Conservation (phyloP, 2,329 filamentous ascomycete species). For the Alternaria sp. region DNA sequence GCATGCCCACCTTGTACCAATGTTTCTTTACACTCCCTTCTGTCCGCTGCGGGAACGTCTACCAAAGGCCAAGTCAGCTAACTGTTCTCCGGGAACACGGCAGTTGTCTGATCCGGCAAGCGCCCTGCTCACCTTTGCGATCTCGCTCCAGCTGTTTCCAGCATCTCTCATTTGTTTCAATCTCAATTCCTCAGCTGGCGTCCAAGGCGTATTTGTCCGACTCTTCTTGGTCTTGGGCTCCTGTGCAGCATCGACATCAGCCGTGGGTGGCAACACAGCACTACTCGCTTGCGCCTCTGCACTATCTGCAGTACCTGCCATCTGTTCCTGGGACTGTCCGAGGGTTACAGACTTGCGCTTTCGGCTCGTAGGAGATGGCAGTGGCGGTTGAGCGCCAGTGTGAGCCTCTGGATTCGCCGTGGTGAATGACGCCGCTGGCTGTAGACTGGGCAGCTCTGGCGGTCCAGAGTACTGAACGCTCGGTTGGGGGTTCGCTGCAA, state of each 20-base stretch:
- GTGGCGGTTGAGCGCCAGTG: slow-evolving; percentile 26
- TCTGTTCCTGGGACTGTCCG: slow-evolving; percentile 30
- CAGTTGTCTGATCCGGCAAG: background rate
- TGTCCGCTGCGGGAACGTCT: slow-evolving; percentile 91
- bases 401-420: slow-evolving; percentile 29
- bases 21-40: slow-evolving; percentile 99
- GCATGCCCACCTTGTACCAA: slow-evolving; percentile 85
- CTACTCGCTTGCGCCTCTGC: slow-evolving; percentile 23
- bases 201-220: slow-evolving; percentile 98
- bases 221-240: slow-evolving; percentile 77
- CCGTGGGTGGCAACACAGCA: slow-evolving; percentile 31
- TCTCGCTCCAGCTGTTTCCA: slow-evolving; percentile 95
- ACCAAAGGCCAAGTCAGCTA: slow-evolving; percentile 26
- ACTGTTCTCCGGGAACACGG: background rate
- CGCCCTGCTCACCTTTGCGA: slow-evolving; percentile 76
- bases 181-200: slow-evolving; percentile 87
- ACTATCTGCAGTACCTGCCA: slow-evolving; percentile 27
- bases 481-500: slow-evolving; percentile 43
- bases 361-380: slow-evolving; percentile 29
- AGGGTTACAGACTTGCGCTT: slow-evolving; percentile 46
- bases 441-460: slow-evolving; percentile 34
- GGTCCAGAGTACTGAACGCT: slow-evolving; percentile 26
- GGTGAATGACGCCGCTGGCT: slow-evolving; percentile 37
- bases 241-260: slow-evolving; percentile 33
- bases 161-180: slow-evolving; percentile 94